Evolutionary conservation across 2,329 filamentous ascomycete species (phyloP).

Genomic region (Pseudogymnoascus sp.): DNA sequence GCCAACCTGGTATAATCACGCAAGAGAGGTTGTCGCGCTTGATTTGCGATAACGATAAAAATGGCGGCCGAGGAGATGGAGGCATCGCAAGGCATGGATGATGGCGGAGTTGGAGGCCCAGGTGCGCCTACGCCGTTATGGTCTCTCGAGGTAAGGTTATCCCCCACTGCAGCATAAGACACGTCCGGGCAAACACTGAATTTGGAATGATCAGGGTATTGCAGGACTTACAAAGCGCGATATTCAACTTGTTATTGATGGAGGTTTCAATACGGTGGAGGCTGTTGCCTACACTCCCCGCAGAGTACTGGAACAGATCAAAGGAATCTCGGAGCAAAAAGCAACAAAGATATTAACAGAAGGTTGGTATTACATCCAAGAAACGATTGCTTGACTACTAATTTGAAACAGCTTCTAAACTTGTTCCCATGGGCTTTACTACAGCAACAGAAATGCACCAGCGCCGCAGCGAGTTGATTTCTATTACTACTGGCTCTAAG

Average conservation of each 20-base stretch:
- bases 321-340: conserved; percentile 96
- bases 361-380: conserved; percentile 44
- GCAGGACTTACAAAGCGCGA: conserved; percentile 89
- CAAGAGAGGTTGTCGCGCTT: background rate
- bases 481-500: conserved; percentile 96
- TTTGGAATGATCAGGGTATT: conserved; percentile 56
- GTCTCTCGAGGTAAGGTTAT: conserved; percentile 66
- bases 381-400: conserved; percentile 11
- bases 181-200: background rate
- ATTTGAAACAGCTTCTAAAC: conserved; percentile 63
- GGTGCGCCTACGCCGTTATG: conserved; percentile 87
- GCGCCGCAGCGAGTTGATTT: conserved; percentile 91
- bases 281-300: conserved; percentile 86
- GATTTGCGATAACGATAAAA: conserved; percentile 4
- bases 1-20: background rate
- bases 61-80: conserved; percentile 34
- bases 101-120: conserved; percentile 66
- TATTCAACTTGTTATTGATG: conserved; percentile 85
- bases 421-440: conserved; percentile 98
- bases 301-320: conserved; percentile 83
- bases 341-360: conserved; percentile 84
- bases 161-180: background rate
- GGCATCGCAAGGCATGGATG: conserved; percentile 65
- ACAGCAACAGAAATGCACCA: conserved; percentile 99
- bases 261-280: conserved; percentile 91